Evolutionary conservation across 768 basidiomycete species (phyloP).

Genomic region (Mycena haematopus): DNA sequence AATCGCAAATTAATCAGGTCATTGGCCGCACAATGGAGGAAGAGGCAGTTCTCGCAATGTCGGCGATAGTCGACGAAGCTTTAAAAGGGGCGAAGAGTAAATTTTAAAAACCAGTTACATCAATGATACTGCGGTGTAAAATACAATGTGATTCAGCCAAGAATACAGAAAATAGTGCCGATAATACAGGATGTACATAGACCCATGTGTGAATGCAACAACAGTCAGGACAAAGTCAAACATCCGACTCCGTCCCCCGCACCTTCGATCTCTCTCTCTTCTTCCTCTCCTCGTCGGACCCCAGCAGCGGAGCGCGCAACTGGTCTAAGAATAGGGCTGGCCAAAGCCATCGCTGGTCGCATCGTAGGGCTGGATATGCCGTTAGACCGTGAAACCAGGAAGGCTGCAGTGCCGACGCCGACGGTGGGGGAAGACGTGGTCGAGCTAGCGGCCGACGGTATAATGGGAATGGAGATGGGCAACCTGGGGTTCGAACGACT

Average conservation of each 20-base stretch:
- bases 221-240: constrained; percentile 49
- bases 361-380: constrained; percentile 79
- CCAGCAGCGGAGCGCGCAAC: constrained; percentile 54
- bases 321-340: constrained; percentile 79
- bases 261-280: constrained; percentile 77
- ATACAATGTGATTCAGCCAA: constrained; percentile 25
- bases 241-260: constrained; percentile 80
- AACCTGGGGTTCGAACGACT: constrained; percentile 53
- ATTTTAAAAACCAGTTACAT: constrained; percentile 5
- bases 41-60: constrained; percentile 74
- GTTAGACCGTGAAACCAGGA: constrained; percentile 50
- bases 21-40: constrained; percentile 76
- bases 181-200: background rate
- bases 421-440: constrained; percentile 79
- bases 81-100: constrained; percentile 40
- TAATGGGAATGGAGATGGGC: constrained; percentile 73
- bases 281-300: constrained; percentile 56
- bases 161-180: constrained; percentile 11
- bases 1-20: constrained; percentile 44
- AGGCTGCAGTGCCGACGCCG: constrained; percentile 52
- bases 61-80: constrained; percentile 66
- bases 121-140: constrained; percentile 26
- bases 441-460: constrained; percentile 66
- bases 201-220: constrained; percentile 8
- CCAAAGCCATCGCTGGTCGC: constrained; percentile 70